Evolutionary conservation across 2,329 filamentous ascomycete genomes (phyloP).

Genomic region (Westerdykella ornata): DNA sequence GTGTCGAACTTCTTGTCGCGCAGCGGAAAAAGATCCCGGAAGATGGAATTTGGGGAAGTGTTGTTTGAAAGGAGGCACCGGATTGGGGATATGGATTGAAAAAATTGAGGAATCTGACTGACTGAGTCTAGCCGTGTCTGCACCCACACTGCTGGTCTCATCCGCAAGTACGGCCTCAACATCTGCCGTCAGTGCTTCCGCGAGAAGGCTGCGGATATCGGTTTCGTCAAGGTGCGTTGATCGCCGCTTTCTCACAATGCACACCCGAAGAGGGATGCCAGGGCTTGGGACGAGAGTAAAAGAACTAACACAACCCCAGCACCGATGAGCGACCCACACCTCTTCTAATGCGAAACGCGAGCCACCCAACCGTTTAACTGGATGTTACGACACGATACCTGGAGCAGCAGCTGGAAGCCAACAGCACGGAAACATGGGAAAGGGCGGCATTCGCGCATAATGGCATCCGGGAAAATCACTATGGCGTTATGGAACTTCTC

Average conservation of each 20-base stretch:
- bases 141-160: constrained; percentile 97
- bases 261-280: too few species aligned
- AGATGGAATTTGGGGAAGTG: constrained; percentile 3
- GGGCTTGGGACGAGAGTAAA: neutral
- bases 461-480: neutral
- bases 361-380: neutral
- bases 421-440: neutral
- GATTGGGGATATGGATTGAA: neutral
- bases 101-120: constrained; percentile 19
- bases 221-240: constrained; percentile 57
- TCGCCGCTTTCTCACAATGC: neutral
- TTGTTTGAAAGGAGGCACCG: constrained; percentile 4
- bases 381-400: neutral
- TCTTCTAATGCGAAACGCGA: neutral
- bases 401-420: neutral
- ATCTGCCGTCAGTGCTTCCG: constrained; percentile 67
- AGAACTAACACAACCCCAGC: neutral
- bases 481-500: constrained; percentile 1
- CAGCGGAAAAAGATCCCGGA: constrained; percentile 14
- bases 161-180: constrained; percentile 99
- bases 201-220: constrained; percentile 62
- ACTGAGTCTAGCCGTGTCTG: constrained; percentile 60
- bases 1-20: constrained; percentile 3
- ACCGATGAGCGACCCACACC: neutral
- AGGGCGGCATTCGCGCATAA: neutral